A percentile compares a stretch with the other conserved stretches of the same genome.
These are phyloP conservation scores for Rhizopogon vulgaris DNA, from an alignment of 768 basidiomycete species.

Conservation along the genomic window DNA sequence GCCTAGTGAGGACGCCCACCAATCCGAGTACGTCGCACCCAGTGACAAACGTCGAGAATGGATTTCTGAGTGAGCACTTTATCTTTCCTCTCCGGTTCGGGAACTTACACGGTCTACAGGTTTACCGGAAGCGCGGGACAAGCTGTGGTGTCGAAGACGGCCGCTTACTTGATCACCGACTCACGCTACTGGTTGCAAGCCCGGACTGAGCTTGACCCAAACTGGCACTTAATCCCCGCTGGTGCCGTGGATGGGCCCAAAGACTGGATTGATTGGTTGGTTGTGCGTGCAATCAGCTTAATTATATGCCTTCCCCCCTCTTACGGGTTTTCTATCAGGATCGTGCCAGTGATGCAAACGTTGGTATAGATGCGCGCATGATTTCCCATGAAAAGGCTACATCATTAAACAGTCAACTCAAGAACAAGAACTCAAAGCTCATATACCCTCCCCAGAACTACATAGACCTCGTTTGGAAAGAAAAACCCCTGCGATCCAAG, in stretches of 20 bases:
- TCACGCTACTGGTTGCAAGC: constrained; percentile 85
- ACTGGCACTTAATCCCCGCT: constrained; percentile 66
- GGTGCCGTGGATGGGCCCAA: constrained; percentile 48
- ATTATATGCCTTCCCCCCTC: constrained; percentile 1
- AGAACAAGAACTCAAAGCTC: constrained; percentile 52
- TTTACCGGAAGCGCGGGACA: constrained; percentile 65
- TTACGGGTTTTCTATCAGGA: constrained; percentile 24
- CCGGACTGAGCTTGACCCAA: constrained; percentile 55
- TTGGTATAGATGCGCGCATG: constrained; percentile 85
- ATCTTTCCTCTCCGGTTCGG: constrained; percentile 21
- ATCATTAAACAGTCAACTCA: constrained; percentile 51
- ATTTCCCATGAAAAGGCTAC: constrained; percentile 68
- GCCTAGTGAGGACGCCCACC: constrained; percentile 78
- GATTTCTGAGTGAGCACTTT: constrained; percentile 60
- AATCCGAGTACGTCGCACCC: constrained; percentile 73
- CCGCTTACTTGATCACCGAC: constrained; percentile 74
- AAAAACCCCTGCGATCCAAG: constrained; percentile 64
- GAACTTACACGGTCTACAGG: constrained; percentile 27
- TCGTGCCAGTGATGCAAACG: constrained; percentile 37
- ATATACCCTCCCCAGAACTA: constrained; percentile 81
- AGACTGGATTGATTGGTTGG: constrained; percentile 78
- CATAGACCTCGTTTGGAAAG: constrained; percentile 76
- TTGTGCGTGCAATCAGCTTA: constrained; percentile 34
- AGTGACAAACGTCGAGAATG: constrained; percentile 76
- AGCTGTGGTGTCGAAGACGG: constrained; percentile 58